Evolutionary conservation across 2,329 filamentous ascomycete genomes (phyloP), one percentile per base, ranked within the genome.

Genomic region (Emergomyces africanus): DNA sequence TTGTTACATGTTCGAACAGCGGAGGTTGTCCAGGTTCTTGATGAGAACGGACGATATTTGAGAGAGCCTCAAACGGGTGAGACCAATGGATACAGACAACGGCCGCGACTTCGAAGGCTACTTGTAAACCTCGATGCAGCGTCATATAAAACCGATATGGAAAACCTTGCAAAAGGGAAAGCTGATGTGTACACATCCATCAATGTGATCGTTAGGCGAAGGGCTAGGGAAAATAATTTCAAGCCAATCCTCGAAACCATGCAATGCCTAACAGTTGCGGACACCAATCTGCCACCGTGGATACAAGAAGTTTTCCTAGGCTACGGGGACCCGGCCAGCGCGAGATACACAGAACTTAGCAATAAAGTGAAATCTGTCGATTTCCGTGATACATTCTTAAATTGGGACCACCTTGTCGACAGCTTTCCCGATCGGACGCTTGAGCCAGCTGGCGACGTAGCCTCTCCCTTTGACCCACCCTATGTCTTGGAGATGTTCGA

Each of bases 221-320:
- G 84, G 69, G 86, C 89, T 33, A 81, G 91, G 61, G 94, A 99
- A 73, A 99, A 99, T 75, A 99, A 99, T 72, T 99, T 99, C 79
- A 95, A 89, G 69, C 85, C 91, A 10, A 86, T 99, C 10, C 79
- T 99, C 41, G 89, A 96, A 67, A 96, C 91, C 0, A 95, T 99
- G 69, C 89, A 87, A 68, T 88, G 84, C 63, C 81, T 99, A 35
- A 87, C 90, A 1, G 78, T 95, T 39, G 90, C 90, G 0, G 89
- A 95, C 66, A 85, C 92, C 23, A 88, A 89, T 6, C 79, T 97
- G 58, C 90, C 94, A 15, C 83, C 86, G 1, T 99, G 94, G 94
- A 79, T 99, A 49, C 90, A 96, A 67, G 94, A 97, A 65, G 92
- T 97, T 10, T 99, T 97, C 72, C 78, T 99, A n/a, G 94, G 94